These are phyloP conservation scores for Suhomyces chickasaworum DNA, from an alignment of 1,139 yeast genomes.

Conservation along the genomic window DNA sequence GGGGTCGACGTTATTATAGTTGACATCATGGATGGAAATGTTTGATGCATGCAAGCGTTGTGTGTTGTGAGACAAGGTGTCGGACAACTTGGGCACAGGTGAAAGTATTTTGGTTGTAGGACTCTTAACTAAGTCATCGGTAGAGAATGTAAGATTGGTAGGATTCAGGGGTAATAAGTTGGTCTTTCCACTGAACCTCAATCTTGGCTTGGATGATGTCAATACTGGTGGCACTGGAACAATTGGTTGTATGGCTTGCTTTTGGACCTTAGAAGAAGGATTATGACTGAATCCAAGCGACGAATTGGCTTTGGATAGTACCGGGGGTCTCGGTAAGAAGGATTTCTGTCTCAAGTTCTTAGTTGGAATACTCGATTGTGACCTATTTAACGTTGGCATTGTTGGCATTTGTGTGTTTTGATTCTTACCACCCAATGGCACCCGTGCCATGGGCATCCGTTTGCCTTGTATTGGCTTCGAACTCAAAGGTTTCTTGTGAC, in stretches of 20 bases:
- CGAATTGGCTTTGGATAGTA: conserved; percentile 40
- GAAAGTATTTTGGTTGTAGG: neutral
- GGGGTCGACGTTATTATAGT: conserved; percentile 37
- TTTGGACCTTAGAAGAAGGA: neutral
- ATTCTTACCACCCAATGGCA: conserved; percentile 55
- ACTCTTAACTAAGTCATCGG: conserved; percentile 7
- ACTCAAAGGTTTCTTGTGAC: conserved; percentile 9
- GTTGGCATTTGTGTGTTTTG: conserved; percentile 35
- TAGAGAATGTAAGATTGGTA: neutral
- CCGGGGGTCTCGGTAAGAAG: conserved; percentile 26
- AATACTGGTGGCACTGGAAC: neutral
- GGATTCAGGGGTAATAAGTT: neutral
- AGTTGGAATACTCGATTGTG: conserved; percentile 30
- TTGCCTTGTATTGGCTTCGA: conserved; percentile 7
- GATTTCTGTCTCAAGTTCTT: conserved; percentile 6
- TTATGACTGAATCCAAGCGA: conserved; percentile 38
- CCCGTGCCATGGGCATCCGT: conserved; percentile 24
- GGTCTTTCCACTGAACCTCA: conserved; percentile 2
- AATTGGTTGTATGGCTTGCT: neutral
- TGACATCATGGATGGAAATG: conserved; percentile 18
- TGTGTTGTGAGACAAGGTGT: conserved; percentile 19
- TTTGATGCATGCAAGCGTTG: conserved; percentile 27
- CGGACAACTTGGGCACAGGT: conserved; percentile 1
- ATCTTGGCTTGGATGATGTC: neutral
- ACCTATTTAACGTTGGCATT: conserved; percentile 35